phyloP scores from a whole-genome alignment of 2,329 filamentous ascomycete genomes.

The Hyphodiscus sp. region DNA sequence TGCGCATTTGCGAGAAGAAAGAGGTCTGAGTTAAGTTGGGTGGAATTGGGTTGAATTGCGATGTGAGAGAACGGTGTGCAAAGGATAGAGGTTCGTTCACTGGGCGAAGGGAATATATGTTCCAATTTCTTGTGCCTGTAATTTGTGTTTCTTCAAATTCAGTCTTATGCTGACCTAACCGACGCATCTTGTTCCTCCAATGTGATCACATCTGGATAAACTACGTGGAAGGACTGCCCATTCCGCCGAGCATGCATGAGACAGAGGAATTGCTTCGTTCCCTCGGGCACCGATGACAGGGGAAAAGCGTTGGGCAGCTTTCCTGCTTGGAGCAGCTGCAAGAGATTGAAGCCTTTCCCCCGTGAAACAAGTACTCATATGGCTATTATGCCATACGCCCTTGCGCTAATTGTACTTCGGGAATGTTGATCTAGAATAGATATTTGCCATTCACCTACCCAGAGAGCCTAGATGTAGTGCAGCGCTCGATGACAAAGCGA shows the following conservation, averaged over 20 bases:
- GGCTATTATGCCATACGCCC: not conserved
- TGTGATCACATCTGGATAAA: conserved; percentile 3
- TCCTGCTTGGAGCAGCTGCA: not conserved
- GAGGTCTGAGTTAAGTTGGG: not conserved
- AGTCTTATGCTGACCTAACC: not conserved
- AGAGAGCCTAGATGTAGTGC: no score
- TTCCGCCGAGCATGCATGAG: not conserved
- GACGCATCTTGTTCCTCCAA: not conserved
- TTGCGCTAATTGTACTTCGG: not conserved
- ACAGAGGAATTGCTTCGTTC: conserved; percentile 1
- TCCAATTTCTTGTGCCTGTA: not conserved
- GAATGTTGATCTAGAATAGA: no score
- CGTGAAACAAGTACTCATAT: not conserved
- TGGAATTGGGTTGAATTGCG: no score
- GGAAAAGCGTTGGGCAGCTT: not conserved
- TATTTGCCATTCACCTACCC: no score
- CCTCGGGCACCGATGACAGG: conserved; percentile 2
- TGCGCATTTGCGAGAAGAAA: not conserved
- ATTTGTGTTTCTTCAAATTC: not conserved
- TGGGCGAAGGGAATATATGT: not conserved
- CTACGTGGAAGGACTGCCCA: not conserved
- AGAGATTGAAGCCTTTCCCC: not conserved
- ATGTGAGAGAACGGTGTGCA: not conserved
- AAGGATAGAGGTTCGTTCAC: not conserved
- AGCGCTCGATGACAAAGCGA: no score